Conservation (phyloP, 2,329 filamentous ascomycete genomes). For the Colletotrichum zoysiae region DNA sequence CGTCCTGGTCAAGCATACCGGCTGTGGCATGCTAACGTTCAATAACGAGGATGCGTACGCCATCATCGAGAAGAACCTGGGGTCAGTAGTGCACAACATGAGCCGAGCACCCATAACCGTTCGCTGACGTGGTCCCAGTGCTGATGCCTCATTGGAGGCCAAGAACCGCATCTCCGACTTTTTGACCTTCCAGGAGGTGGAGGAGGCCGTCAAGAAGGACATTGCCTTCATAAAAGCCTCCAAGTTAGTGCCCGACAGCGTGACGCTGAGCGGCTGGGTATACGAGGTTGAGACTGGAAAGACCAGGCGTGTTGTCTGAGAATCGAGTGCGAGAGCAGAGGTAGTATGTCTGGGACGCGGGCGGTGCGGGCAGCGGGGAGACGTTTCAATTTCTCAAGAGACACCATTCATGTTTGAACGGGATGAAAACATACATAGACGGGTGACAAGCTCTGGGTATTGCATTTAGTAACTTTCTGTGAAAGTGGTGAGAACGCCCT, state of each 20-base stretch:
- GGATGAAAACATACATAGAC: too few relatives aligned
- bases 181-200: conserved; percentile 73
- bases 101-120: neutral
- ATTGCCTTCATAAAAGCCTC: conserved; percentile 71
- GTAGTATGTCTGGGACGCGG: conserved; percentile 7
- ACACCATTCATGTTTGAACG: neutral
- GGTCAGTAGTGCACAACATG: conserved; percentile 50
- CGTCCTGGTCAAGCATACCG: conserved; percentile 79
- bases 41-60: conserved; percentile 67
- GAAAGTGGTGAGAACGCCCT: neutral
- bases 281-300: conserved; percentile 83
- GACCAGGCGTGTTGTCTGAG: conserved; percentile 48
- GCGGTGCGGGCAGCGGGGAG: neutral
- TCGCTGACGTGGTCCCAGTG: conserved; percentile 27
- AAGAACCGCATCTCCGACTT: conserved; percentile 64
- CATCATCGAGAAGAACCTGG: conserved; percentile 67
- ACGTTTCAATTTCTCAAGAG: neutral
- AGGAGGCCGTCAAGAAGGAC: conserved; percentile 75
- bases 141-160: conserved; percentile 44
- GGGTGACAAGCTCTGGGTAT: neutral
- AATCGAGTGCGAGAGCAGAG: conserved; percentile 35
- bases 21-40: conserved; percentile 80
- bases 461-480: neutral
- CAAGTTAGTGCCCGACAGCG: conserved; percentile 69
- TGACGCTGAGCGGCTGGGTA: conserved; percentile 78